Base-by-base conservation (phyloP, 2,329 filamentous ascomycete species). In the Penicillium expansum region DNA sequence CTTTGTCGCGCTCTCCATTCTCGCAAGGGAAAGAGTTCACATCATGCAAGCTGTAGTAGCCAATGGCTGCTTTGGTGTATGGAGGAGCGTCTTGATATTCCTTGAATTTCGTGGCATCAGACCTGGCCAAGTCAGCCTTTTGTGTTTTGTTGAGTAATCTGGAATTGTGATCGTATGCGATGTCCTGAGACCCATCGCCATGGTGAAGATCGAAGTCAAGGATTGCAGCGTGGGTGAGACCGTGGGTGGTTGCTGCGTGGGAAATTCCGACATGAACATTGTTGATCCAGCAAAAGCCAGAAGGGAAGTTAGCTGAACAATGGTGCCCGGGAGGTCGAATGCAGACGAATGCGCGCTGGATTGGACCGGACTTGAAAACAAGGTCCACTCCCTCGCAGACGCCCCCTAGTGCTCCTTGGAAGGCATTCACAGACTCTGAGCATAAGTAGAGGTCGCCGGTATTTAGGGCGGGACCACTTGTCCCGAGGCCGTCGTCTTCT, bases 21-120 rank as follows among this genome's bases (percentile, higher is more conserved):
- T 99, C 94, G 71, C 94, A 99, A 0, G 95, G 94, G 69, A 95
- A 99, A 0, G 93, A 97, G 75, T 99, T 97, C 77, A 99, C 97
- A 69, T 99, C 94, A 72, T 99, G 94, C 42, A 99, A 74, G 72
- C 92, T 97, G 74, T 96, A 97, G 71, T 99, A 99, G 10, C 92
- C 94, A 66, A 97, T 94, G 0, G 89, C 87, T 0, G 88, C 87
- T 77, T 90, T 94, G 76, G 93, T 93, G 82, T 88, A 89, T 30
- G 82, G 79, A 0, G 88, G 82, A 0, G 87, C 85, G 68, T 43
- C 18, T 29, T 50, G 30, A 16, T 42, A 55, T 14, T 55, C 52
- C 20, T 24, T 33, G 22, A 55, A 42, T 27, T 55, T 27, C 4
- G 24, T 33, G 14, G 52, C 39, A 49, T 55, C 27, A 2, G 16